phyloP scores from a whole-genome alignment of 2,329 filamentous ascomycete genomes.

The Hymenoscyphus occultus region DNA sequence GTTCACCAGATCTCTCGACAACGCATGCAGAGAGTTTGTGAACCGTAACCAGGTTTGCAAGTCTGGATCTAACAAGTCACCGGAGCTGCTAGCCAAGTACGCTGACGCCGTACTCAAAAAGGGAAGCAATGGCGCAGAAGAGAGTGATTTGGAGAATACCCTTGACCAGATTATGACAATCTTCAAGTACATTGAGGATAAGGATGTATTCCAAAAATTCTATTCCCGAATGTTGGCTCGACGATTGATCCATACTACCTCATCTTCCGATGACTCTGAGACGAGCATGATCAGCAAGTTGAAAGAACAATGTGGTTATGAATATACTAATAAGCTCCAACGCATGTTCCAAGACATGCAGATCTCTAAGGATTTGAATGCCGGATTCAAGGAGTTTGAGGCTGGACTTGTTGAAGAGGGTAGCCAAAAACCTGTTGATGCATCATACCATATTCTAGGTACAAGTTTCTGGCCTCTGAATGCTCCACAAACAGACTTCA shows the following conservation, averaged over 20 bases:
- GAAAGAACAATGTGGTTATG: conserved; percentile 97
- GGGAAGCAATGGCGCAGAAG: conserved; percentile 87
- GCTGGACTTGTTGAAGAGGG: conserved; percentile 56
- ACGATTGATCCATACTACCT: conserved; percentile 90
- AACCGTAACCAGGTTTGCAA: conserved; percentile 97
- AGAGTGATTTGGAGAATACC: conserved; percentile 86
- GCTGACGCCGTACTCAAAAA: conserved; percentile 90
- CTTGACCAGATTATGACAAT: conserved; percentile 96
- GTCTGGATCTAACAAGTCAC: conserved; percentile 87
- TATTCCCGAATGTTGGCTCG: conserved; percentile 96
- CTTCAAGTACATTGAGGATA: conserved; percentile 99
- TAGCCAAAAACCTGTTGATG: conserved; percentile 70
- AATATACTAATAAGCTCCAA: conserved; percentile 99
- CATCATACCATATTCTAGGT: conserved; percentile 87
- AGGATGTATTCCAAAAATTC: conserved; percentile 99
- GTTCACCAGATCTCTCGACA: conserved; percentile 93
- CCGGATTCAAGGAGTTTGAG: conserved; percentile 78
- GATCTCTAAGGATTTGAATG: conserved; percentile 95
- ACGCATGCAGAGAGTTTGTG: conserved; percentile 96
- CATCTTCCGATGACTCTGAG: conserved; percentile 94
- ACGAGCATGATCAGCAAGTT: conserved; percentile 99
- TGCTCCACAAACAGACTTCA: conserved; percentile 83
- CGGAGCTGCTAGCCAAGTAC: conserved; percentile 92
- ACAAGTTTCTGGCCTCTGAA: conserved; percentile 97
- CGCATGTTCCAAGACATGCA: conserved; percentile 99